Conservation (phyloP, 2,329 filamentous ascomycete species). For the Cryphonectria carpinicola region DNA sequence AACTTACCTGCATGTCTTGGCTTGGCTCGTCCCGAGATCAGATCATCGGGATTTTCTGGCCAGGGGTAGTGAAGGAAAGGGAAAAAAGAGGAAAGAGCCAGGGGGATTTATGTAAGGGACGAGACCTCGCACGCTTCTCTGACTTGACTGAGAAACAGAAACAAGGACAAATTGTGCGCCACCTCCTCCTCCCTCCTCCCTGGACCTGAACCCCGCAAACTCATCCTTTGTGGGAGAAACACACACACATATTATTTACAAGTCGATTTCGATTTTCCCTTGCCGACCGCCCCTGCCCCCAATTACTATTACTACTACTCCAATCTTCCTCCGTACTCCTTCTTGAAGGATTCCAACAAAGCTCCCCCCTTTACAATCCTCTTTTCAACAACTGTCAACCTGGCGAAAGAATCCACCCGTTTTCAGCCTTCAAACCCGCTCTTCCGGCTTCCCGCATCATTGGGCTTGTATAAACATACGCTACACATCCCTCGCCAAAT, state of each 20-base stretch:
- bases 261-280: background rate
- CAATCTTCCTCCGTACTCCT: background rate
- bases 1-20: slow-evolving; percentile 4
- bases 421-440: background rate
- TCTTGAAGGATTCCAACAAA: background rate
- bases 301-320: background rate
- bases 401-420: background rate
- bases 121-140: background rate
- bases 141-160: background rate
- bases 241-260: background rate
- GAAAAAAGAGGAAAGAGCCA: background rate
- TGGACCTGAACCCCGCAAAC: background rate
- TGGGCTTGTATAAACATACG: background rate
- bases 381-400: background rate
- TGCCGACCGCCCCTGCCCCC: background rate
- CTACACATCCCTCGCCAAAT: slow-evolving; percentile 5
- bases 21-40: slow-evolving; percentile 10
- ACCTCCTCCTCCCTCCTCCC: background rate
- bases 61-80: background rate
- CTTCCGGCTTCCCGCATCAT: background rate
- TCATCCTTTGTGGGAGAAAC: background rate
- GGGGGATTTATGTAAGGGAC: slow-evolving; percentile 11
- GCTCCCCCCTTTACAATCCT: background rate
- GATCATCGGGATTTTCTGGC: slow-evolving; percentile 7
- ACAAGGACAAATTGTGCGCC: background rate